Percentiles rank a stretch among this genome's conserved stretches.
These are phyloP conservation scores for Candida montana DNA, from an alignment of 805 yeast genomes.

Conservation along the genomic window DNA sequence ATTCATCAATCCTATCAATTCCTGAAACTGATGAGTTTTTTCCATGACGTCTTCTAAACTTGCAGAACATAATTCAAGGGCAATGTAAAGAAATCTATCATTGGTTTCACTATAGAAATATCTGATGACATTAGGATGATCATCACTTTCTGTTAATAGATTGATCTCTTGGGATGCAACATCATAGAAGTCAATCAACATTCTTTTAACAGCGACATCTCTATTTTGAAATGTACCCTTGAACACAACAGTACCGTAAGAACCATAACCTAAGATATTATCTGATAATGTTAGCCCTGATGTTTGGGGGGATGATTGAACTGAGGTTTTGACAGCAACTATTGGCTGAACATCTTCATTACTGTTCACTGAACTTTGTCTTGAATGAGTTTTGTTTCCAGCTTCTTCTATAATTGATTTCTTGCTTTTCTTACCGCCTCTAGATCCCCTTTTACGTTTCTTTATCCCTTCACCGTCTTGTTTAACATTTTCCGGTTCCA, in stretches of 20 bases:
- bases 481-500: conserved; percentile 25
- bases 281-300: conserved; percentile 57
- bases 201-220: conserved; percentile 93
- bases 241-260: conserved; percentile 93
- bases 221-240: conserved; percentile 86
- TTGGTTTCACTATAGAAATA: conserved; percentile 91
- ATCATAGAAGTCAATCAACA: conserved; percentile 90
- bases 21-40: conserved; percentile 33
- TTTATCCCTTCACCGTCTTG: conserved; percentile 31
- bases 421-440: conserved; percentile 72
- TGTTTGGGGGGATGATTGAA: neutral
- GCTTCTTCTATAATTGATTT: conserved; percentile 6
- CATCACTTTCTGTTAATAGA: conserved; percentile 87
- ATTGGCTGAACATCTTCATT: conserved; percentile 1
- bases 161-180: conserved; percentile 90
- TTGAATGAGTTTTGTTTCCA: neutral
- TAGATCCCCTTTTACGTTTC: conserved; percentile 75
- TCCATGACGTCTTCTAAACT: conserved; percentile 84
- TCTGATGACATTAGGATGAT: conserved; percentile 90
- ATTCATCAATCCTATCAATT: conserved; percentile 37
- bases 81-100: conserved; percentile 86
- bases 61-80: conserved; percentile 85
- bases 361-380: conserved; percentile 1
- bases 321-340: neutral
- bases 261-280: conserved; percentile 85